Evolutionary conservation across 805 yeast genomes (phyloP).

Genomic region (Candida silvatica): DNA sequence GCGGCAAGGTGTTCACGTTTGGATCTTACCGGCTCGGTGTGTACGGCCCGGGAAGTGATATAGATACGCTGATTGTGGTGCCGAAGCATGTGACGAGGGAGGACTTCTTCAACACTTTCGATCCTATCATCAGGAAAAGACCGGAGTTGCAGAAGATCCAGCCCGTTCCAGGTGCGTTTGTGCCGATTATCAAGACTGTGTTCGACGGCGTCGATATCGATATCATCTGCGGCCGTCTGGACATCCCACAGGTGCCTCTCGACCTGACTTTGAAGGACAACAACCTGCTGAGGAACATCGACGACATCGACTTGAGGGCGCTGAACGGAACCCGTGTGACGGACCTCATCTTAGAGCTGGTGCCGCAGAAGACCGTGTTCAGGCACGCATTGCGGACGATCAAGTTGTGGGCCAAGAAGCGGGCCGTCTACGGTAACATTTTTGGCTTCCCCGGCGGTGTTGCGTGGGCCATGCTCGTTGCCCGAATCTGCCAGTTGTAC

Average conservation of each 20-base stretch:
- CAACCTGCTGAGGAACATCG: constrained; percentile 75
- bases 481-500: constrained; percentile 90
- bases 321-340: constrained; percentile 96
- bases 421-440: constrained; percentile 90
- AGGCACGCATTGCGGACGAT: constrained; percentile 88
- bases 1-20: constrained; percentile 94
- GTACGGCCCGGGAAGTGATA: constrained; percentile 97
- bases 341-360: constrained; percentile 81
- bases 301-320: constrained; percentile 84
- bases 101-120: constrained; percentile 82
- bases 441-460: constrained; percentile 99
- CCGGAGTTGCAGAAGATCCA: constrained; percentile 86
- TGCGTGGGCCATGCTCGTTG: constrained; percentile 99
- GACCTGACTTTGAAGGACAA: constrained; percentile 75
- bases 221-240: constrained; percentile 75
- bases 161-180: constrained; percentile 94
- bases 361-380: constrained; percentile 89
- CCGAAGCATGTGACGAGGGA: constrained; percentile 92
- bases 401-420: constrained; percentile 92
- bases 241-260: constrained; percentile 74
- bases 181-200: constrained; percentile 89
- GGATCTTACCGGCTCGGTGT: constrained; percentile 95
- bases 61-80: constrained; percentile 92
- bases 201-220: constrained; percentile 91
- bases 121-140: constrained; percentile 54